Base-by-base conservation (phyloP, 1,284 basidiomycete species). In the Fomitopsis pinicola region DNA sequence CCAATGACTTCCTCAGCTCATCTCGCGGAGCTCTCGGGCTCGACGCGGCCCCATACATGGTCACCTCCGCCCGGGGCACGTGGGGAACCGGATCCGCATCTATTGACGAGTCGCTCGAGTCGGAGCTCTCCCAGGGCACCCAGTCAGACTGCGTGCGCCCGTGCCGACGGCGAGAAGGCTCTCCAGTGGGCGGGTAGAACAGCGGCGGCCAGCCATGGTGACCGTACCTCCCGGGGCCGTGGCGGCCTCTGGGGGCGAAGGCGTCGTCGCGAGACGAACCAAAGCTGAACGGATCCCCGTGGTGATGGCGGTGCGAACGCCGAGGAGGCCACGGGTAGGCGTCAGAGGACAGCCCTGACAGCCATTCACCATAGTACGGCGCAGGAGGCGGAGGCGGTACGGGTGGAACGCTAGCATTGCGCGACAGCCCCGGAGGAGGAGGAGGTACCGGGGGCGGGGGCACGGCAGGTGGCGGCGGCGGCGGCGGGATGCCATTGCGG, bases 1-100 rank as follows among this genome's bases (percentile, higher is more conserved):
- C 85, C 5, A 91, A 80, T 42, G 83, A 77, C n/a, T 81, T 81
- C 65, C 80, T 82, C 50, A 84, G 73, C 22, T 83, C 80, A 63
- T 83, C 67, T 3, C 66, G 62, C 2, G 67, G 67, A 19, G 64
- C 59, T 45, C 57, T 62, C 72, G 33, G 73, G 69, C 45, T 69
- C 72, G 58, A 69, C 42, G 59, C 65, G 33, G 62, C 69, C 59
- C 63, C 71, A 63, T 59, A 73, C 71, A 64, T 60, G 4, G 62
- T 64, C 28, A 68, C 63, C 48, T 69, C 66, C 17, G 63, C 63
- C 28, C 62, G 59, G 6, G 59, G 61, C 15, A 54, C 57, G 28
- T 57, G 53, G 28, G 54, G 40, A 6, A 55, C 9, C 2, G 60
- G 30, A 15, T 52, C 55, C 26, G 44, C 52, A 15, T 54, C 52